Evolutionary conservation across 2,329 filamentous ascomycete species (phyloP), one percentile per base, ranked within the genome.

Genomic region (Penicillium sp.): DNA sequence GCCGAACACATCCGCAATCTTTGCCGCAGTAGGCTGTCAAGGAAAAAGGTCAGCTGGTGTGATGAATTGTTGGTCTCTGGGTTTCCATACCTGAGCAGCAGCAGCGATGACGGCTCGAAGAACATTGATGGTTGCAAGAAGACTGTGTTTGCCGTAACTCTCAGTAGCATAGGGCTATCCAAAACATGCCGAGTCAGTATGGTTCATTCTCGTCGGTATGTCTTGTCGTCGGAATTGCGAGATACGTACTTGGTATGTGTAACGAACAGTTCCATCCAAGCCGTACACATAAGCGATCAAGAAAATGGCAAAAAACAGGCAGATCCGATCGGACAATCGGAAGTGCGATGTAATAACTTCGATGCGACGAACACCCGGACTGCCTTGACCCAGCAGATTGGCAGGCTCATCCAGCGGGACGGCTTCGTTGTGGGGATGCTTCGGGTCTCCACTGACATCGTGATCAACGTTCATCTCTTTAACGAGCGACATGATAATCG

Each of bases 211-310:
- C 8, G 8, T 46, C 13, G 10, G 31, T 11, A 25, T 16, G 2
- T 19, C 15, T 39, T 40, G 41, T 47, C 27, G 27, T 39, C n/a
- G 19, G 39, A 19, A 51, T 8, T 44, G 27, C 19, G 38, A 10
- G 43, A 39, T 21, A 60, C 44, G n/a, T 16, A 70, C 69, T 64
- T 80, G 81, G 64, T 84, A 85, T 7, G 79, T 77, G 13, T 60
- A 60, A 15, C 84, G 79, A 43, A 87, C 75, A 1, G 77, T 82
- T 25, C 82, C 82, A 60, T 87, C 84, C 23, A 87, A 76, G 2
- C 83, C 82, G 68, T 88, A 89, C 34, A 80, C 83, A 68, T 87
- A 89, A 11, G 85, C 82, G 52, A 88, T 74, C 33, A 88, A 69
- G 68, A 88, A 88, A 60, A 88, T 76, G 25, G 84, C 78, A 10